phyloP scores from a whole-genome alignment of 805 yeast species.

The Saccharomyces jurei region DNA sequence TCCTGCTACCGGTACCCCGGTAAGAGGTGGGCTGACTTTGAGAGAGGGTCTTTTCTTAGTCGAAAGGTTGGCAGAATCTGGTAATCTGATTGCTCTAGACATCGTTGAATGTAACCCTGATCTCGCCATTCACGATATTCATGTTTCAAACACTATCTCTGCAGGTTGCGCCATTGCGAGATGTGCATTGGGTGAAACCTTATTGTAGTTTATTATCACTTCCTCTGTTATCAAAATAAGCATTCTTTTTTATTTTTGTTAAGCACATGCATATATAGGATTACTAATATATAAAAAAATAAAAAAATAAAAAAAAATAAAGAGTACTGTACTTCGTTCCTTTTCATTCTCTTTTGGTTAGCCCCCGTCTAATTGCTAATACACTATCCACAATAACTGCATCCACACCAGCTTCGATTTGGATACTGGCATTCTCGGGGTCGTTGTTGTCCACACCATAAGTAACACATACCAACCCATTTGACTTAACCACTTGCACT shows the following conservation, averaged over 20 bases:
- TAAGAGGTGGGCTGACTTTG: slow-evolving; percentile 88
- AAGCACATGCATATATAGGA: neutral
- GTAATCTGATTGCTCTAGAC: slow-evolving; percentile 81
- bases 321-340: neutral
- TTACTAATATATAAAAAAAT: neutral
- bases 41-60: slow-evolving; percentile 90
- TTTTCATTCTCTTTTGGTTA: slow-evolving; percentile 35
- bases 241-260: neutral
- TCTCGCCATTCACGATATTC: slow-evolving; percentile 68
- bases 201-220: slow-evolving; percentile 26
- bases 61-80: slow-evolving; percentile 86
- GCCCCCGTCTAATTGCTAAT: slow-evolving; percentile 80
- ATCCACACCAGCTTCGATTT: slow-evolving; percentile 91
- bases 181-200: slow-evolving; percentile 90
- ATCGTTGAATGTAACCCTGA: slow-evolving; percentile 91
- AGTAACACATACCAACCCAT: slow-evolving; percentile 88
- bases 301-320: neutral
- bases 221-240: neutral
- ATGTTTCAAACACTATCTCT: slow-evolving; percentile 74
- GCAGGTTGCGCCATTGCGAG: slow-evolving; percentile 87
- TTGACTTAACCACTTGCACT: slow-evolving; percentile 81
- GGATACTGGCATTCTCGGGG: slow-evolving; percentile 74
- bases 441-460: slow-evolving; percentile 80
- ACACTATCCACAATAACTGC: slow-evolving; percentile 97
- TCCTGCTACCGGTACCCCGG: slow-evolving; percentile 97